Percentiles rank a stretch among this genome's conserved stretches.
Conservation (phyloP, 768 basidiomycete genomes). For the Tricholoma saponaceum region DNA sequence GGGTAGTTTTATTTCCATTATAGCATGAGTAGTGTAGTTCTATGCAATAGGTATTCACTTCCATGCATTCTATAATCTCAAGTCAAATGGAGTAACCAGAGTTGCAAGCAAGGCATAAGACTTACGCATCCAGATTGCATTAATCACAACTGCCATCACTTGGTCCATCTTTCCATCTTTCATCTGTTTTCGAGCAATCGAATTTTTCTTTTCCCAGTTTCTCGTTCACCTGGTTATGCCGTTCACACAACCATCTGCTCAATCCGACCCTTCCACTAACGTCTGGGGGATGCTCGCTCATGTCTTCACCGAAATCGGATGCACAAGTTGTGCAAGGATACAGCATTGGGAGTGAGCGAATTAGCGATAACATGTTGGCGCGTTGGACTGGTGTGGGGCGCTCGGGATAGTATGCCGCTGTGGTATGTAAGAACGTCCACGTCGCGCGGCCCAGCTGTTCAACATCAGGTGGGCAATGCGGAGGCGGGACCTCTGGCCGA, state of each 20-base stretch:
- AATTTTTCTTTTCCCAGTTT: conserved; percentile 81
- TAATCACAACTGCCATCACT: conserved; percentile 86
- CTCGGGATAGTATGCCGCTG: conserved; percentile 95
- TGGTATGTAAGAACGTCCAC: conserved; percentile 95
- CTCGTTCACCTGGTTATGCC: conserved; percentile 91
- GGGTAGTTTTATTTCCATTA: background rate
- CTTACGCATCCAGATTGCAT: background rate
- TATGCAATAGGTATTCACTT: background rate
- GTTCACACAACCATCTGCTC: conserved; percentile 84
- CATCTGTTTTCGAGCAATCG: conserved; percentile 77
- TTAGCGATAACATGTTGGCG: conserved; percentile 76
- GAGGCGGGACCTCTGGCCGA: conserved; percentile 38
- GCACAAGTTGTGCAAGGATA: conserved; percentile 92
- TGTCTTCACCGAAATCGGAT: conserved; percentile 69
- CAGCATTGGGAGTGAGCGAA: conserved; percentile 72
- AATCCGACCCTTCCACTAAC: conserved; percentile 66
- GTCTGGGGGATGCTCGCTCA: conserved; percentile 67
- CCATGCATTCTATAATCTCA: background rate
- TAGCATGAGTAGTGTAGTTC: background rate
- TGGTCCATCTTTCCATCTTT: conserved; percentile 92
- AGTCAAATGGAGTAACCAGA: background rate
- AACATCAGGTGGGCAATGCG: conserved; percentile 85
- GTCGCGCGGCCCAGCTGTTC: conserved; percentile 89
- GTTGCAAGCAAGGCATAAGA: background rate
- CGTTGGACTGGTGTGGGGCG: conserved; percentile 70